phyloP scores from a whole-genome alignment of 1,284 basidiomycete species.

The Ustilago vetiveriae region DNA sequence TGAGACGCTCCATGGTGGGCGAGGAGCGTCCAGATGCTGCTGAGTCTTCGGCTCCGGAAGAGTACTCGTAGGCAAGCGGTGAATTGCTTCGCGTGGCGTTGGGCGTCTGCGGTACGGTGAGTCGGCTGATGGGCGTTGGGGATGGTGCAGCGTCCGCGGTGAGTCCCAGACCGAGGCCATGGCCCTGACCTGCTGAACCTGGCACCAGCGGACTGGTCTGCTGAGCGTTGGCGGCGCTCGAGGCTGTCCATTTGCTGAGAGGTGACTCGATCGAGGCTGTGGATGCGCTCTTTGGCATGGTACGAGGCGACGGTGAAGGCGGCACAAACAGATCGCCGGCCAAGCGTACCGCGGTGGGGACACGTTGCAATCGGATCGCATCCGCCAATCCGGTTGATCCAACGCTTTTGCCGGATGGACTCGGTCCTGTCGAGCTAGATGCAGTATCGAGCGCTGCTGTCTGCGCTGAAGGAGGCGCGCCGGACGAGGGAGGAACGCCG shows the following conservation, averaged over 20 bases:
- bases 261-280: constrained; percentile 39
- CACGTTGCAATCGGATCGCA: constrained; percentile 70
- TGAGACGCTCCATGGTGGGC: constrained; percentile 35
- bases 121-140: constrained; percentile 19
- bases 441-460: constrained; percentile 8
- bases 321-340: constrained; percentile 69
- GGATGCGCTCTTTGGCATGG: constrained; percentile 42
- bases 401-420: constrained; percentile 16
- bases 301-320: constrained; percentile 34
- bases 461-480: constrained; percentile 5
- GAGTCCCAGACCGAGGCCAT: constrained; percentile 39
- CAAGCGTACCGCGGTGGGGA: constrained; percentile 71
- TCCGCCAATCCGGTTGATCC: constrained; percentile 54
- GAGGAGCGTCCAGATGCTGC: constrained; percentile 40
- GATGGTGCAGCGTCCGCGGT: constrained; percentile 18
- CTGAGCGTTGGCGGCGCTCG: constrained; percentile 11
- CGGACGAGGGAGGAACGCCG: constrained; percentile 21
- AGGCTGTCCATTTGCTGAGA: constrained; percentile 24
- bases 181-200: constrained; percentile 13
- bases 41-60: constrained; percentile 22
- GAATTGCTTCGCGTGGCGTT: constrained; percentile 46
- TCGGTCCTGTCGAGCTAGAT: constrained; percentile 23
- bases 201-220: constrained; percentile 12
- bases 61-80: constrained; percentile 37
- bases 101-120: constrained; percentile 49